These are phyloP conservation scores for Hypomyces rosellus DNA, from an alignment of 2,329 filamentous ascomycete species.

Conservation along the genomic window DNA sequence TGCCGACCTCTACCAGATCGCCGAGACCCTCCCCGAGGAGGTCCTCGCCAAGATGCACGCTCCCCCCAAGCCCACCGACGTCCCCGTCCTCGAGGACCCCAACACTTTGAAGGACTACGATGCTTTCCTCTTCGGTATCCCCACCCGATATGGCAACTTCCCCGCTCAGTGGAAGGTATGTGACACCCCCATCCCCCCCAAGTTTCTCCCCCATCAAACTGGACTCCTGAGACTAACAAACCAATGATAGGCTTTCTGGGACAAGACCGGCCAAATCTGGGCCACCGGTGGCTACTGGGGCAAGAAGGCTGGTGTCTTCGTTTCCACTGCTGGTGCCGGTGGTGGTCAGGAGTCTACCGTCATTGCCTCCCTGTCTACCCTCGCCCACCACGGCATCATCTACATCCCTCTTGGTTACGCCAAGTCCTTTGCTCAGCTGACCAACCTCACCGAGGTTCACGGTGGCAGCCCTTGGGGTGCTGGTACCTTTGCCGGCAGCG, in stretches of 20 bases:
- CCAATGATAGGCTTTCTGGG: conserved; percentile 61
- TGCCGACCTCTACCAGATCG: conserved; percentile 78
- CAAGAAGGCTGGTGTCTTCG: conserved; percentile 87
- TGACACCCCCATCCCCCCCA: neutral
- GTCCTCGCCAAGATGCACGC: conserved; percentile 89
- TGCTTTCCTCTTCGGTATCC: conserved; percentile 86
- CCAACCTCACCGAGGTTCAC: conserved; percentile 71
- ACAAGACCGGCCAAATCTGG: conserved; percentile 85
- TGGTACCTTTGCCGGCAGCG: conserved; percentile 73
- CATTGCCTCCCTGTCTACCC: conserved; percentile 73
- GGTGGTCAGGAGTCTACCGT: conserved; percentile 92
- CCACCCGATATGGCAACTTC: conserved; percentile 95
- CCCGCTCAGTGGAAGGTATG: conserved; percentile 82
- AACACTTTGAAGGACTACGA: conserved; percentile 67
- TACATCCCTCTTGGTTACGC: conserved; percentile 95
- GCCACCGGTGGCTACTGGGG: conserved; percentile 67
- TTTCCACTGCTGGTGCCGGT: conserved; percentile 76
- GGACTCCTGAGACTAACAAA: neutral
- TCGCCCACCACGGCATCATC: conserved; percentile 90
- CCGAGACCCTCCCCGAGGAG: conserved; percentile 80
- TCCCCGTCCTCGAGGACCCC: conserved; percentile 57
- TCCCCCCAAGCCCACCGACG: conserved; percentile 61
- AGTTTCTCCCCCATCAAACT: neutral
- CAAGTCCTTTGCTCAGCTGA: conserved; percentile 63
- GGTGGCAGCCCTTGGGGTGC: conserved; percentile 91